phyloP scores from a whole-genome alignment of 2,329 filamentous ascomycete genomes.

The Chrysoporthe austroafricana region DNA sequence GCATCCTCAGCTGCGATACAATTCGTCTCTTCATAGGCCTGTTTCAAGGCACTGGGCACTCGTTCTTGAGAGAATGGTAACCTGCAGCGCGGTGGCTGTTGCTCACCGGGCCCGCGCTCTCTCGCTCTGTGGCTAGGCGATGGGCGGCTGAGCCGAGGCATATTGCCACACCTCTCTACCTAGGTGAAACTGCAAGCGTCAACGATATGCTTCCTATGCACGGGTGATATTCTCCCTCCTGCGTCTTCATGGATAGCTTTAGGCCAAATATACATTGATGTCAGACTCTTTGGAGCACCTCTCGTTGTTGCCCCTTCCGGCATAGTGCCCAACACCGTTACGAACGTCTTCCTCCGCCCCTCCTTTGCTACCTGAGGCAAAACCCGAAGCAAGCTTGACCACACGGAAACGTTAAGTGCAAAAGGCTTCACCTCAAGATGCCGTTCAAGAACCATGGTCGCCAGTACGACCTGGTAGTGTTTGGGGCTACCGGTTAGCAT shows the following conservation, averaged over 20 bases:
- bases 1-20: not conserved
- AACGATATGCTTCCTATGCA: not conserved
- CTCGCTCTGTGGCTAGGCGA: not conserved
- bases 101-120: not conserved
- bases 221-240: not conserved
- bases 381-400: not conserved
- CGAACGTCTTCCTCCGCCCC: not conserved
- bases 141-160: slow-evolving; percentile 15
- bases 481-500: slow-evolving; percentile 57
- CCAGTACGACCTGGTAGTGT: slow-evolving; percentile 61
- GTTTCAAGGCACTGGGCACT: not conserved
- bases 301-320: not conserved
- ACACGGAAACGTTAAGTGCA: not conserved
- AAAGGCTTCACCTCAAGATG: slow-evolving; percentile 40
- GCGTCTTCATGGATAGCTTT: not conserved
- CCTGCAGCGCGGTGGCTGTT: not conserved
- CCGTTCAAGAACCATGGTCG: slow-evolving; percentile 53
- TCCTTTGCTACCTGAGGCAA: not conserved
- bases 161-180: not conserved
- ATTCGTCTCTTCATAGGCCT: not conserved
- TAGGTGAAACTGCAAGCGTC: not conserved
- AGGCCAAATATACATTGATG: not conserved
- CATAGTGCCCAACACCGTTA: not conserved
- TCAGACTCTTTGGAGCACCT: not conserved
- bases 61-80: not conserved